Evolutionary conservation across 768 basidiomycete genomes (phyloP), one percentile per base, ranked within the genome.

Genomic region (Roridomyces roridus): DNA sequence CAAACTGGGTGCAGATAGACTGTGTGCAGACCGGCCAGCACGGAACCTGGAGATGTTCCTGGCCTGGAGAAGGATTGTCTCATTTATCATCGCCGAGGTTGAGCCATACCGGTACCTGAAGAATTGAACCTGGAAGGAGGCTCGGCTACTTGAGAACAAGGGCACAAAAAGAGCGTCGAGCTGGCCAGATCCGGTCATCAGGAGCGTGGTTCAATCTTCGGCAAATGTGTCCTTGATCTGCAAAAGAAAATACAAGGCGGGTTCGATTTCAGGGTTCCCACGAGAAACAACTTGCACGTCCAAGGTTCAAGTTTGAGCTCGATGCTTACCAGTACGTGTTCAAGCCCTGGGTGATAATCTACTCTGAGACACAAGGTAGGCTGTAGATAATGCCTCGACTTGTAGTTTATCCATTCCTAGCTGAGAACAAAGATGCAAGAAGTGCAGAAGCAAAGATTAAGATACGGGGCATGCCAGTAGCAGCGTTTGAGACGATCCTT

Each of bases 301-400:
- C 10, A 29, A 4, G 20, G 51, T 46, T 52, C 37, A 39, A 24
- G 50, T 57, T 62, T 54, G 26, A 46, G 56, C 20, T 62, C 60
- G 60, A 62, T 62, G 56, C 17, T 46, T 62, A 62, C 52, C 60
- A 57, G 34, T 26, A 39, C 28, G 51, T 31, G 46, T 35, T 37
- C 26, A 46, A 15, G 39, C 14, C 48, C 37, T 46, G 2, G 39
- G 29, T 46, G 43, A 50, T 49, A n/a, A 50, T 34, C 31, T 34
- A 34, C 31, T 34, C 15, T 34, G 31, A 11, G 40, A 18, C 29
- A 35, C 55, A n/a, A 21, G 21, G 15, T 9, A 58, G 31, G 10
- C 31, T 15, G 4, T 34, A 34, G 29, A 43, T 18, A 47, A 47
- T 45, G 47, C 46, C 40, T 35, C 25, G 24, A 57, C 50, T 31